Base-by-base conservation (phyloP, 352 stramenopile genomes). In the Albugo candida region DNA sequence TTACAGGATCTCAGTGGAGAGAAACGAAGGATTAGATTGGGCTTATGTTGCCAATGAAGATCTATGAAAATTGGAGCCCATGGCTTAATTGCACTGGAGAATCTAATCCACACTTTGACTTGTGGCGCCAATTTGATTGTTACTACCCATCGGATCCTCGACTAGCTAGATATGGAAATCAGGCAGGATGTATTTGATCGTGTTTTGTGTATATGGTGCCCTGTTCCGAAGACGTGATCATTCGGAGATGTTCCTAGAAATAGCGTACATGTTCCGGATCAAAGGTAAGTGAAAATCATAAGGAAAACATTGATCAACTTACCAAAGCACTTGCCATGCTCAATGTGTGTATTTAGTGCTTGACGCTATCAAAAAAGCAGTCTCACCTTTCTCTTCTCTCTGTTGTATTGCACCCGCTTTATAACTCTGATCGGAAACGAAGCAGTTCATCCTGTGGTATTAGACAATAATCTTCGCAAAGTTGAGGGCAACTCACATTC, bases 351-450 rank as follows among this genome's bases (percentile, higher is more conserved):
- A 20, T 24, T 18, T 47, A 18, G 0, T n/a, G 13, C 24, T 8
- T 51, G 8, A 10, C 36, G 2, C 17, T 4, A 16, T 52, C 27
- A 8, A 14, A 5, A n/a, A 12, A 4, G 49, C 38, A 48, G 2
- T 8, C 3, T 31, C 24, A 31, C 8, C 8, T 31, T 59, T 80
- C 45, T 49, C 55, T 14, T 49, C 86, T 14, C 42, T 77, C 2
- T 88, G 35, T 35, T 89, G 0, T 92, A 92, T 56, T 72, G 58
- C 50, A 92, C 79, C 18, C 71, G 77, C 2, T 83, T 76, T 17
- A 57, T 92, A 21, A 83, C 85, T 37, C 79, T 73, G 35, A 71
- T 92, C 21, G 79, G 89, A 46, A 67, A 89, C 51, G 79, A 92
- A 57, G 79, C 79, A 5, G 67, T 92, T 18, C 63, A 88, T n/a